Evolutionary conservation across 2,329 filamentous ascomycete genomes (phyloP), one percentile per base, ranked within the genome.

Genomic region (Canariomyces notabilis): DNA sequence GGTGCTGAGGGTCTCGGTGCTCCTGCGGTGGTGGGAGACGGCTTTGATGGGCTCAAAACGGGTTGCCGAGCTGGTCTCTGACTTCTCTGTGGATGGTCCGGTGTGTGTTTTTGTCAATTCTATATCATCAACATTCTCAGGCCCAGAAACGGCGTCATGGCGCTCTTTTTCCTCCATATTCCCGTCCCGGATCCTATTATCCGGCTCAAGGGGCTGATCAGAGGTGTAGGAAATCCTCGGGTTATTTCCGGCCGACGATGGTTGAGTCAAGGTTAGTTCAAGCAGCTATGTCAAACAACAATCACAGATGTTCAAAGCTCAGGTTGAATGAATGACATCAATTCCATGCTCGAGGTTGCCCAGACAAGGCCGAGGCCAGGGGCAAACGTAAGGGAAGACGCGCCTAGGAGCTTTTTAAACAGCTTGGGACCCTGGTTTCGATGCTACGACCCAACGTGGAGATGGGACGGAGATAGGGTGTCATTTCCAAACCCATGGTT

Each of bases 31-130:
- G 34, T 12, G 26, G 14, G 26, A 29, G 15, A 12, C 16, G 44
- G 48, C 7, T n/a, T 57, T 57, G 41, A 63, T 62, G 15, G 59
- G 59, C 16, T 57, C 58, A 32, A 59, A 59, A 11, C 23, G 21
- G 5, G 19, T 19, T 20, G 38, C 21, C 29, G 15, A 11, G n/a
- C 18, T 32, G 18, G 7, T 39, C 2, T 22, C 15, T 7, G 35
- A 34, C 16, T 4, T 32, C 38, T 42, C 19, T 19, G 37, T 11
- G 12, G 26, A 16, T 21, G 35, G 7, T n/a, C 6, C 9, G 18
- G 14, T 36, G n/a, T 20, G 7, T 3, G 41, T 18, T 37, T 23
- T 11, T 21, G 7, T 35, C 23, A 16, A 36, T 8, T 9, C 26
- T 29, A 12, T 29, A 11, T 29, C 26, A 11, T 29, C 26, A 11